These are phyloP conservation scores for Phoma sp. DNA, from an alignment of 2,329 filamentous ascomycete species.

Conservation along the genomic window DNA sequence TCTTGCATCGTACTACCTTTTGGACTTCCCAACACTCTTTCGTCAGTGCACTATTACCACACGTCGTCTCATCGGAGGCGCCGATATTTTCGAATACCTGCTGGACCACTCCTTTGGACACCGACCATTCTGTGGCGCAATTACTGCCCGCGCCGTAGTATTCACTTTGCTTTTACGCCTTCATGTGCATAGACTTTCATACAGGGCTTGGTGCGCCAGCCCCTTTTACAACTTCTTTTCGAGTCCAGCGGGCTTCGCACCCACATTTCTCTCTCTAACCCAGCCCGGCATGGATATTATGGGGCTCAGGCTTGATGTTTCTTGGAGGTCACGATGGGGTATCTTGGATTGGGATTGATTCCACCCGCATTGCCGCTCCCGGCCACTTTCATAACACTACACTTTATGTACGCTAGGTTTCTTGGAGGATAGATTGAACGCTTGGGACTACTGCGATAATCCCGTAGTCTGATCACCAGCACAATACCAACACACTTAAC, in stretches of 20 bases:
- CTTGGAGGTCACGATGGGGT: constrained; percentile 8
- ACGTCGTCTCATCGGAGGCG: background rate
- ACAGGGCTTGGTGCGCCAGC: constrained; percentile 11
- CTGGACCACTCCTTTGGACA: constrained; percentile 5
- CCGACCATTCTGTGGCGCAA: background rate
- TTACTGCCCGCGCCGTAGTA: constrained; percentile 3
- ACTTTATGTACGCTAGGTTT: background rate
- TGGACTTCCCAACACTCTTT: constrained; percentile 15
- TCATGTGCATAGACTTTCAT: constrained; percentile 14
- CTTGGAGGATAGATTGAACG: background rate
- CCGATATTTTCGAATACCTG: constrained; percentile 1
- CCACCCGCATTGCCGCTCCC: constrained; percentile 12
- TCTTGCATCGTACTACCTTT: constrained; percentile 11
- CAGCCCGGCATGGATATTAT: background rate
- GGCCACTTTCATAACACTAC: constrained; percentile 1
- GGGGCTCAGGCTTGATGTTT: constrained; percentile 10
- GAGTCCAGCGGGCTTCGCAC: background rate
- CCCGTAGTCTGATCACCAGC: constrained; percentile 6
- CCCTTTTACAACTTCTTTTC: constrained; percentile 4
- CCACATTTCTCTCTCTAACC: background rate
- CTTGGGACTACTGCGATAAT: constrained; percentile 3
- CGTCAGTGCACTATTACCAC: background rate
- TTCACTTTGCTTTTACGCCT: background rate
- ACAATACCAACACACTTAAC: background rate
- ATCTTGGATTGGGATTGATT: constrained; percentile 13